A percentile compares a stretch with the other conserved stretches of the same genome.
Conservation (phyloP, 495 filamentous ascomycete genomes). For the Trichocladium uniseriatum region DNA sequence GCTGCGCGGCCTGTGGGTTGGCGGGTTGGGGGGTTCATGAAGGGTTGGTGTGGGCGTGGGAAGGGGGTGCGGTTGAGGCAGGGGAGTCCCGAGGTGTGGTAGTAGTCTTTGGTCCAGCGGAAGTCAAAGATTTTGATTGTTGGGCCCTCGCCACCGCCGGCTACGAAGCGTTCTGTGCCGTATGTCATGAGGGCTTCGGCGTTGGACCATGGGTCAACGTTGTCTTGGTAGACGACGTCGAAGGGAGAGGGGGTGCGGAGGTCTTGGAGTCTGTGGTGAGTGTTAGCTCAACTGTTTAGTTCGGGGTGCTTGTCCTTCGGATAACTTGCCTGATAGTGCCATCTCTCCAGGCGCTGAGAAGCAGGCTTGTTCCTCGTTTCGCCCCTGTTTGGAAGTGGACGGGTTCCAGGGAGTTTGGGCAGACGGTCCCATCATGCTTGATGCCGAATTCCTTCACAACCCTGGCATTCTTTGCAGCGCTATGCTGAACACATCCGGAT, state of each 20-base stretch:
- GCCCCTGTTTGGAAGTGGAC: conserved; percentile 22
- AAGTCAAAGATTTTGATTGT: conserved; percentile 42
- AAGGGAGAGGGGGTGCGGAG: conserved; percentile 29
- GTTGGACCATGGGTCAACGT: conserved; percentile 31
- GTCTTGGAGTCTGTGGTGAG: conserved; percentile 30
- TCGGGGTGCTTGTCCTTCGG: neutral
- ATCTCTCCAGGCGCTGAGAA: conserved; percentile 42
- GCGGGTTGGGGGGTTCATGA: conserved; percentile 12
- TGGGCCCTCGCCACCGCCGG: conserved; percentile 26
- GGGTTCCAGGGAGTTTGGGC: conserved; percentile 30
- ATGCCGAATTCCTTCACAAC: conserved; percentile 12
- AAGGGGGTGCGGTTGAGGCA: conserved; percentile 27
- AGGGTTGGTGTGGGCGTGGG: conserved; percentile 28
- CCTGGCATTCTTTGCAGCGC: conserved; percentile 16
- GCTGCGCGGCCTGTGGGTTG: neutral
- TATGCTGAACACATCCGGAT: conserved; percentile 25
- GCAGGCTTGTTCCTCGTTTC: conserved; percentile 22
- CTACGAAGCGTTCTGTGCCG: conserved; percentile 35
- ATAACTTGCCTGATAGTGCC: conserved; percentile 28
- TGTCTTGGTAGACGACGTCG: conserved; percentile 36
- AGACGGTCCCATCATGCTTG: conserved; percentile 15
- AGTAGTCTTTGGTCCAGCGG: conserved; percentile 36
- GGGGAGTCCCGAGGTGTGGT: conserved; percentile 34
- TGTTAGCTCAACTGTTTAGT: neutral
- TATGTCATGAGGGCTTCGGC: conserved; percentile 34